phyloP scores from a whole-genome alignment of 78 protist species.

The Monocercomonoides exilis region DNA sequence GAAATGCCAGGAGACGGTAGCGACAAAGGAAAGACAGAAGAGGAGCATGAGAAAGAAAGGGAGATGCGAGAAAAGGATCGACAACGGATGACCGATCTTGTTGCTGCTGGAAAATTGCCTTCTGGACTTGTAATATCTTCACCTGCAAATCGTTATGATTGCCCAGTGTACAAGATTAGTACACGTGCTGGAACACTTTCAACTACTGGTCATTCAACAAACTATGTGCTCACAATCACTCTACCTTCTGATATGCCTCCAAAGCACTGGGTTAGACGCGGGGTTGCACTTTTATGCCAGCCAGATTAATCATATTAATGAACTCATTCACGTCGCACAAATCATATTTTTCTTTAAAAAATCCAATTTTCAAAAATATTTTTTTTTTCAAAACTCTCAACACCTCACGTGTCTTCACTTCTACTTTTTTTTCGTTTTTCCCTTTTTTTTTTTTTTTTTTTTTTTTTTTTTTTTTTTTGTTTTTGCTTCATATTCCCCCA shows the following conservation, averaged over 20 bases:
- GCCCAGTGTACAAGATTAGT: constrained; percentile 66
- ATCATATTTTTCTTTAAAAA: no score
- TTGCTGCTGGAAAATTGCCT: background rate
- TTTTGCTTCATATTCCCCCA: no score
- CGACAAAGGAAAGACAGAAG: background rate
- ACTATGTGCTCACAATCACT: constrained; percentile 43
- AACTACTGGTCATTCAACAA: constrained; percentile 73
- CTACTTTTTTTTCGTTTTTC: no score
- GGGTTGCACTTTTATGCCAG: constrained; percentile 47
- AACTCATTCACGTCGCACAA: no score
- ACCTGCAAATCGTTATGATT: constrained; percentile 21
- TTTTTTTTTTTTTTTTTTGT: no score
- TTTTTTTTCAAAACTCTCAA: no score
- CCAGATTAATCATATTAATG: no score
- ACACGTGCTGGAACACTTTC: constrained; percentile 61
- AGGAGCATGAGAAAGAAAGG: no score
- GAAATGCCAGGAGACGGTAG: background rate
- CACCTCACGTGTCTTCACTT: no score
- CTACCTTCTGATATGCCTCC: constrained; percentile 35
- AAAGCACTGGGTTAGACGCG: constrained; percentile 55
- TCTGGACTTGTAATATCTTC: background rate
- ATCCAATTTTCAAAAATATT: no score
- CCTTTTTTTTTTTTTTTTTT: no score
- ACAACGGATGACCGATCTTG: background rate
- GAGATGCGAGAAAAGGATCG: no score